Evolutionary conservation across 1,284 basidiomycete genomes (phyloP).

Genomic region (Rugosomyces carneus): DNA sequence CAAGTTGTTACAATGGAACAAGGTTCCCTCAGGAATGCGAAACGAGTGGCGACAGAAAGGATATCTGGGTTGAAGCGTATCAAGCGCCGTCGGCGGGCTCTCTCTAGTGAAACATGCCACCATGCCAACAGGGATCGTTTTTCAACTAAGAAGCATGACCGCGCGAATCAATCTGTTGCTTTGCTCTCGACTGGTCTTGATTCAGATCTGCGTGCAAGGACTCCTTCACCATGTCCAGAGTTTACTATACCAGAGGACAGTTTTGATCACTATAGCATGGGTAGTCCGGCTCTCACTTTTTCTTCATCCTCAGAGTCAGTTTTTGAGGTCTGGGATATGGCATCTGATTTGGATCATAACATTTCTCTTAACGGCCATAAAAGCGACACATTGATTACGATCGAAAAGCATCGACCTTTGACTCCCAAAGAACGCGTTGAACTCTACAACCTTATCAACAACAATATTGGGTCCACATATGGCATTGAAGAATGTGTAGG

Average conservation of each 20-base stretch:
- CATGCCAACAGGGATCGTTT: not conserved
- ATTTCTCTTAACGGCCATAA: slow-evolving; percentile 16
- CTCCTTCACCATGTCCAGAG: slow-evolving; percentile 21
- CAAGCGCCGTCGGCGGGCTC: slow-evolving; percentile 1
- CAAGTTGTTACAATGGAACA: slow-evolving; percentile 1
- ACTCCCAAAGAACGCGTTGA: slow-evolving; percentile 39
- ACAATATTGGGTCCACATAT: slow-evolving; percentile 37
- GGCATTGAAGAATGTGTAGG: slow-evolving; percentile 48
- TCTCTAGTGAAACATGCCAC: slow-evolving; percentile 1
- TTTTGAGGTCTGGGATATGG: slow-evolving; percentile 7
- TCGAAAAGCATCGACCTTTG: slow-evolving; percentile 30
- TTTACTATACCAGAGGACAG: slow-evolving; percentile 21
- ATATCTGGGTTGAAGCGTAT: slow-evolving; percentile 9
- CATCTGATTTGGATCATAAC: slow-evolving; percentile 11
- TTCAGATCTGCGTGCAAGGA: slow-evolving; percentile 4
- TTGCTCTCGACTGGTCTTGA: not conserved
- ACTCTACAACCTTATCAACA: slow-evolving; percentile 46
- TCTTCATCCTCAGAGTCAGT: slow-evolving; percentile 12
- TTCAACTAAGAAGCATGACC: not conserved
- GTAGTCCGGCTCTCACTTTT: not conserved
- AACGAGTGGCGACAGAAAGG: slow-evolving; percentile 13
- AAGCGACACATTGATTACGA: slow-evolving; percentile 20
- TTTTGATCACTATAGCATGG: not conserved
- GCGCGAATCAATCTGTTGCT: too few relatives aligned
- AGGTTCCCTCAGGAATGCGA: slow-evolving; percentile 10